These are phyloP conservation scores for Tricholoma sp. DNA, from an alignment of 768 basidiomycete species.

Conservation along the genomic window DNA sequence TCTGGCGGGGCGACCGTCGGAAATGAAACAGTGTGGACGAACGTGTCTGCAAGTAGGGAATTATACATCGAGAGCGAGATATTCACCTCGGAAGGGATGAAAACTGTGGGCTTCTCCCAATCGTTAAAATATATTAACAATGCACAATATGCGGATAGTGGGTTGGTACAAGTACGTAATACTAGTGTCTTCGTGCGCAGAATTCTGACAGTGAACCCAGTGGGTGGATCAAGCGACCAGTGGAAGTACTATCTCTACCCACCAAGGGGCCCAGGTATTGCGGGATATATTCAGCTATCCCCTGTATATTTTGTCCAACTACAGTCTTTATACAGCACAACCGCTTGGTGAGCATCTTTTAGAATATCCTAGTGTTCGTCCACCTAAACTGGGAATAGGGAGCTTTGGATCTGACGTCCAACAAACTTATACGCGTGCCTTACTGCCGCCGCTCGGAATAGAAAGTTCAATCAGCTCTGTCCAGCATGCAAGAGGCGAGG, in stretches of 20 bases:
- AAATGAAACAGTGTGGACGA: slow-evolving; percentile 45
- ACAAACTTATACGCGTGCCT: slow-evolving; percentile 23
- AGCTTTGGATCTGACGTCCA: slow-evolving; percentile 24
- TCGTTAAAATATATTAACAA: slow-evolving; percentile 42
- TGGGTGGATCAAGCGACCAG: slow-evolving; percentile 45
- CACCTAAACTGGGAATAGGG: slow-evolving; percentile 12
- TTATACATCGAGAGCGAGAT: slow-evolving; percentile 49
- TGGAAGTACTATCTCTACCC: slow-evolving; percentile 43
- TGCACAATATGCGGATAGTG: slow-evolving; percentile 43
- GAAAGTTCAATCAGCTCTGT: slow-evolving; percentile 22
- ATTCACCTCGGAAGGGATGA: slow-evolving; percentile 41
- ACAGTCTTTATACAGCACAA: slow-evolving; percentile 20
- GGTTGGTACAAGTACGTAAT: slow-evolving; percentile 25
- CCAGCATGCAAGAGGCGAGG: slow-evolving; percentile 25
- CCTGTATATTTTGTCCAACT: slow-evolving; percentile 28
- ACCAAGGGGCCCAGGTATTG: slow-evolving; percentile 38
- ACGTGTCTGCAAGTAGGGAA: slow-evolving; percentile 38
- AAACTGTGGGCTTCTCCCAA: slow-evolving; percentile 45
- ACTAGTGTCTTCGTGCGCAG: not conserved
- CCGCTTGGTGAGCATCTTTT: slow-evolving; percentile 17
- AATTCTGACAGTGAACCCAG: slow-evolving; percentile 19
- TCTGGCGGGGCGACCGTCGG: slow-evolving; percentile 32
- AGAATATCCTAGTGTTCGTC: not conserved
- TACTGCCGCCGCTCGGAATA: slow-evolving; percentile 20
- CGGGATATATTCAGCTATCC: slow-evolving; percentile 54